Percentiles rank a stretch among this genome's conserved stretches.
phyloP scores from a whole-genome alignment of 225 moss, liverwort and hornwort genomes.

The Rhytidiadelphus loreus region DNA sequence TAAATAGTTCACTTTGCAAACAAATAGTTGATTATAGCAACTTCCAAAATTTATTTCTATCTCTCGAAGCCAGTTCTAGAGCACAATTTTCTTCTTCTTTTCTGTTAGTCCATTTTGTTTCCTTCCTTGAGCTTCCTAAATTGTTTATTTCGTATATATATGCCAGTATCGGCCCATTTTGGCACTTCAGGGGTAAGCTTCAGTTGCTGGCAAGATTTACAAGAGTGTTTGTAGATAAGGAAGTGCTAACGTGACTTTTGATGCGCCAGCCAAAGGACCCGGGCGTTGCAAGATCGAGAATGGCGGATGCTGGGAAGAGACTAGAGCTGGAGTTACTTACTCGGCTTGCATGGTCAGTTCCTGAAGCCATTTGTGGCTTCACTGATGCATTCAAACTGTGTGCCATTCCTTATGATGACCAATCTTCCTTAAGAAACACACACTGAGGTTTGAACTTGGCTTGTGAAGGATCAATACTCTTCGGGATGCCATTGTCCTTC shows the following conservation, averaged over 20 bases:
- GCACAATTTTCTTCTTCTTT: neutral
- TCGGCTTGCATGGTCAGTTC: conserved; percentile 54
- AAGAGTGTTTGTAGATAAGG: neutral
- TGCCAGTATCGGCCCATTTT: neutral
- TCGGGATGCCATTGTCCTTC: conserved; percentile 68
- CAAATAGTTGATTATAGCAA: neutral
- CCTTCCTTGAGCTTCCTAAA: neutral
- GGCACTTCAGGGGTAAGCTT: neutral
- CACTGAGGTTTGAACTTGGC: neutral
- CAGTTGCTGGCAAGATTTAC: neutral
- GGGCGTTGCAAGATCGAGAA: conserved; percentile 84
- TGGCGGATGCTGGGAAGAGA: conserved; percentile 77
- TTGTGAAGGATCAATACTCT: conserved; percentile 9
- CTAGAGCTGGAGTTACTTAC: neutral
- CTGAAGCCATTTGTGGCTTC: neutral
- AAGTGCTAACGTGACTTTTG: neutral
- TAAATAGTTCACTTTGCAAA: neutral
- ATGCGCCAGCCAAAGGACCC: conserved; percentile 45
- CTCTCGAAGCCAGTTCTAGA: neutral
- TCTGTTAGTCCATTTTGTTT: neutral
- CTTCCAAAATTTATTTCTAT: neutral
- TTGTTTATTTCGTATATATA: neutral
- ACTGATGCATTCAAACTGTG: neutral
- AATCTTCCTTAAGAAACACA: neutral
- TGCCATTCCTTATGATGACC: neutral